Conservation (phyloP, 148 eudicot genomes). For the Rhododendron griersonianum region DNA sequence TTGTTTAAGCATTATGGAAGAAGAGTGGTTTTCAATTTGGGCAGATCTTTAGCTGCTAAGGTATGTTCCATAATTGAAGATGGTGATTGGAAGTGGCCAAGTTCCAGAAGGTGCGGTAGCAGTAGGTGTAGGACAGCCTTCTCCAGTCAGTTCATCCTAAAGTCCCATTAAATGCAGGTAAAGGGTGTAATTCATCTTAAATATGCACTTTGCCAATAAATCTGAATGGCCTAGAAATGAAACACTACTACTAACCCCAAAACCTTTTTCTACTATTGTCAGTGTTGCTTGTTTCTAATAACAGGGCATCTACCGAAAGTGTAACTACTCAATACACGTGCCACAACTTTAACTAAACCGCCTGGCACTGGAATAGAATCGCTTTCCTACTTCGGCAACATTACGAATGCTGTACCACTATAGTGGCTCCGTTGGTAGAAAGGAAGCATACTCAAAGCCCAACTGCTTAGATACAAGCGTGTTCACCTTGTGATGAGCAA, state of each 20-base stretch:
- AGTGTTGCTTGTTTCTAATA: background rate
- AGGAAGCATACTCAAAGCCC: background rate
- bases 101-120: background rate
- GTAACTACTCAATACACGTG: background rate
- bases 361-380: background rate
- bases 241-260: background rate
- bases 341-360: background rate
- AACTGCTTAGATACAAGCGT: background rate
- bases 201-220: background rate
- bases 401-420: background rate
- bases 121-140: background rate
- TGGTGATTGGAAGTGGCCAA: background rate
- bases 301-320: background rate
- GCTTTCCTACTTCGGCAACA: background rate
- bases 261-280: background rate
- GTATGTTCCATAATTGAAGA: background rate
- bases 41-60: background rate
- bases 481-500: conserved; percentile 96
- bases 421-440: background rate
- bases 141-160: background rate
- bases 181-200: background rate
- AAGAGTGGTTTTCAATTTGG: background rate
- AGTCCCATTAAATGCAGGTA: background rate
- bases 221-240: background rate
- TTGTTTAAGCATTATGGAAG: background rate